Conservation (phyloP, 2,329 filamentous ascomycete genomes). For the Phialophora expanda region DNA sequence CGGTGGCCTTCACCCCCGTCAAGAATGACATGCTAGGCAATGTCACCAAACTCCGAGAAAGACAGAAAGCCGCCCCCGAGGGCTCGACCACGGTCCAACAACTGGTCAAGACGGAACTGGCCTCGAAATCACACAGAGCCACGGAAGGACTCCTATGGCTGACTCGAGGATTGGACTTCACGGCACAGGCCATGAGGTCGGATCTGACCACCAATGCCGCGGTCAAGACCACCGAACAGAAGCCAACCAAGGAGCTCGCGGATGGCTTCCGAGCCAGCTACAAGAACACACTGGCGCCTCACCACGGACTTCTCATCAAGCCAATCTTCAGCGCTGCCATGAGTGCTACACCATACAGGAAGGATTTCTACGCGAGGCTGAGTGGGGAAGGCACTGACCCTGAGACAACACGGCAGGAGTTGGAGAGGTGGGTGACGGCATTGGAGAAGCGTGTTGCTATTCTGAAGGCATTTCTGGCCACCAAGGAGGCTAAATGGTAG, state of each 20-base stretch:
- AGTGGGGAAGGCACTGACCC: conserved; percentile 18
- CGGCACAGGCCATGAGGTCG: conserved; percentile 74
- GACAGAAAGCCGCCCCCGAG: conserved; percentile 75
- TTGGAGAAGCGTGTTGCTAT: conserved; percentile 23
- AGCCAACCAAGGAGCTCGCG: conserved; percentile 46
- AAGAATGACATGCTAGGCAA: conserved; percentile 92
- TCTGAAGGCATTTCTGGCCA: conserved; percentile 23
- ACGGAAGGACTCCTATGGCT: conserved; percentile 93
- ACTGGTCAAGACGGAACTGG: conserved; percentile 84
- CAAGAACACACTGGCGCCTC: conserved; percentile 15
- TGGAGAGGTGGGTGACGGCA: conserved; percentile 20
- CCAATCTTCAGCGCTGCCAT: conserved; percentile 24
- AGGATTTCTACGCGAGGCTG: conserved; percentile 19
- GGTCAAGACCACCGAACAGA: conserved; percentile 27
- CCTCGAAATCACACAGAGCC: conserved; percentile 84
- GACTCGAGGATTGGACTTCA: conserved; percentile 92
- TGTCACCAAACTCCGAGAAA: conserved; percentile 91
- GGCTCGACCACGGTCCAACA: conserved; percentile 85
- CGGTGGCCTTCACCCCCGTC: conserved; percentile 82
- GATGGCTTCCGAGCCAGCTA: conserved; percentile 23
- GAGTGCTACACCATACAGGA: conserved; percentile 19
- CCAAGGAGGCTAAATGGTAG: conserved; percentile 19
- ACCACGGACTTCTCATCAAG: conserved; percentile 21
- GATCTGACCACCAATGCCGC: conserved; percentile 49
- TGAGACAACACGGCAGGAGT: conserved; percentile 3